Evolutionary conservation across 2,329 filamentous ascomycete genomes (phyloP), one percentile per base, ranked within the genome.

Genomic region (Fusarium succisae): DNA sequence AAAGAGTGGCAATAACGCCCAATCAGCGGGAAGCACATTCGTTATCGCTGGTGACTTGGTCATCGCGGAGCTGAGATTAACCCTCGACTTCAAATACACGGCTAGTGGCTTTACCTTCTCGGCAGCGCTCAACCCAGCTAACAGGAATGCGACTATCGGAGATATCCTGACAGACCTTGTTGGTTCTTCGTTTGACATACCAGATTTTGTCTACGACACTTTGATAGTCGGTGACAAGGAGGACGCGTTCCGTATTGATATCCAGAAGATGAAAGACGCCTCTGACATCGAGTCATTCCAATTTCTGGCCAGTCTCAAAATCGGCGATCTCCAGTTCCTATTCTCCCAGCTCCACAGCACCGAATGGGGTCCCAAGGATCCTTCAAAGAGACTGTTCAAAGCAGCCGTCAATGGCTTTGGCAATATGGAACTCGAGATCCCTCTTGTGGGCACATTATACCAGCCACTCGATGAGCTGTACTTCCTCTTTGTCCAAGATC

Each of bases 311-410:
- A 38, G 38, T 14, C 45, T 76, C 15, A 73, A 53, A 3, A 54
- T 76, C 22, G 61, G 41, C 7, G 10, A 51, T 3, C 22, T 77
- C 17, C 30, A 66, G 5, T 24, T 77, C 12, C 30, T 37, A 1
- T 76, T 76, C 28, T 56, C 60, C 1, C 62, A 77, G 41, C 44
- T 76, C 4, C 75, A 76, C 41, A 62, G 60, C 28, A 51, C 37
- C 2, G 30, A 53, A n/a, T 74, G 70, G 74, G 50, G 14, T 0
- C 10, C 69, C 9, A 66, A 22, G 2, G 45, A 39, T n/a, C 73
- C 75, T 6, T 72, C 76, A 3, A 77, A 77, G 43, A 53, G 75
- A 6, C 35, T 77, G 6, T 66, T 77, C 50, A 67, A 77, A 70
- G 35, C 60, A 41, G 63, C 41, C 6, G 63, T 63, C 15, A 26